Evolutionary conservation across 2,329 filamentous ascomycete species (phyloP).

Genomic region (Aschersonia sp.): DNA sequence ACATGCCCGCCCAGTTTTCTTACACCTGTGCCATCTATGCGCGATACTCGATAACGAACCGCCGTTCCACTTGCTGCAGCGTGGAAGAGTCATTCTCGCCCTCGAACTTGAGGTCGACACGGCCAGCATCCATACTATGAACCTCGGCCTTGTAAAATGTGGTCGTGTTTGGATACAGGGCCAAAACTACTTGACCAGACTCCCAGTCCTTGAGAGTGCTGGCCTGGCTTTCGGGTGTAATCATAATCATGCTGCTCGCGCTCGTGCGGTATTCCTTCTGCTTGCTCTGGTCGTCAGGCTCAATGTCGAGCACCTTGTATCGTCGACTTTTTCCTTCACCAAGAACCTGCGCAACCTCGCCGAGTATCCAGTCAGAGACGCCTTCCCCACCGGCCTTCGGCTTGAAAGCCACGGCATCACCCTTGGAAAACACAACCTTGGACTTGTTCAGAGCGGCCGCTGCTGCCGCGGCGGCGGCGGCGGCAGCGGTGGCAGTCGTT

Average conservation of each 20-base stretch:
- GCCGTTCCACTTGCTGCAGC: constrained; percentile 59
- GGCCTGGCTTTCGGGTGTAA: constrained; percentile 39
- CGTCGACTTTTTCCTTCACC: constrained; percentile 65
- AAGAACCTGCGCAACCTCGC: constrained; percentile 59
- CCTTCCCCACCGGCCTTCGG: constrained; percentile 37
- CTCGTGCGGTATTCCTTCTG: constrained; percentile 56
- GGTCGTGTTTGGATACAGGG: constrained; percentile 69
- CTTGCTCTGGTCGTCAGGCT: constrained; percentile 55
- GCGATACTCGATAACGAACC: constrained; percentile 63
- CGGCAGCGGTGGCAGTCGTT: not conserved
- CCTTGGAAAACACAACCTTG: constrained; percentile 43
- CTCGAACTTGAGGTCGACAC: constrained; percentile 60
- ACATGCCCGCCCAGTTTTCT: too few relatives aligned
- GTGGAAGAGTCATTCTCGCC: constrained; percentile 62
- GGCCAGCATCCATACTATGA: constrained; percentile 47
- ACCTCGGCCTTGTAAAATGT: constrained; percentile 79
- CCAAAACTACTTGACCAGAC: constrained; percentile 57
- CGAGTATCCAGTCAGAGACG: constrained; percentile 54
- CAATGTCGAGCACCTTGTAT: constrained; percentile 68
- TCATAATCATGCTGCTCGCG: constrained; percentile 63
- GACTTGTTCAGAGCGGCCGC: constrained; percentile 18
- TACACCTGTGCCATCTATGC: constrained; percentile 9
- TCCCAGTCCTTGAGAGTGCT: constrained; percentile 44
- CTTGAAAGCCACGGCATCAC: constrained; percentile 53
- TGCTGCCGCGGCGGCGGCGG: not conserved